These are phyloP conservation scores for Cladosporium colombiae DNA, from an alignment of 2,329 filamentous ascomycete species.

Conservation along the genomic window DNA sequence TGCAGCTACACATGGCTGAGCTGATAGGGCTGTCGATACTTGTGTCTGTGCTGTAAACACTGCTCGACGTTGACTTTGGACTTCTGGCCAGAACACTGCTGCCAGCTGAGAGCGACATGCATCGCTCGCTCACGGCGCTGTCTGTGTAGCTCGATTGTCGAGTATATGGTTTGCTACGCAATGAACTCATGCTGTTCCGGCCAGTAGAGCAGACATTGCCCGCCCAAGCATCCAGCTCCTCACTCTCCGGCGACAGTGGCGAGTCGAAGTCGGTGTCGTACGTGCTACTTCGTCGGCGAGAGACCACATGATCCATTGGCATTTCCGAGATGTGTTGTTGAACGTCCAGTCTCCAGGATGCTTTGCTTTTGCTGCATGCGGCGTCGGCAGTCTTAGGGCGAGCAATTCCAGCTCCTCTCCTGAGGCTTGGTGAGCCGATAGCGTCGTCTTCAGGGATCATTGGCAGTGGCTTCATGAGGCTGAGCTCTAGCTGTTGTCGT, in stretches of 20 bases:
- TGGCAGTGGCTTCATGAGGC: conserved; percentile 10
- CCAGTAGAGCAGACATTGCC: not conserved
- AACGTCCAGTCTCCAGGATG: not conserved
- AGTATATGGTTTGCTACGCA: conserved; percentile 5
- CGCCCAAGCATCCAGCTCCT: conserved; percentile 3
- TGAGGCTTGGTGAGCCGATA: not conserved
- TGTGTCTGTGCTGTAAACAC: conserved; percentile 14
- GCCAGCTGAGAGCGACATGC: not conserved
- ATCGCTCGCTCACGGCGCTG: not conserved
- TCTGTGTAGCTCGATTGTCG: conserved; percentile 1
- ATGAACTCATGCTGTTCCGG: conserved; percentile 3
- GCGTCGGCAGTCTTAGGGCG: not conserved
- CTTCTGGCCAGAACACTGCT: not conserved
- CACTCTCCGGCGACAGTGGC: conserved; percentile 5
- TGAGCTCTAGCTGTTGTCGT: not conserved
- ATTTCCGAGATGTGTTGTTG: not conserved
- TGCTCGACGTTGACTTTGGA: not conserved
- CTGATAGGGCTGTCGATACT: conserved; percentile 4
- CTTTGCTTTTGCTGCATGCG: not conserved
- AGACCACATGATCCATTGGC: not conserved
- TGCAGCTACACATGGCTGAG: not conserved
- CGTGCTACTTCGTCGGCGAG: conserved; percentile 1
- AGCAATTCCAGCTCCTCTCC: not conserved
- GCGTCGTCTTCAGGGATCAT: conserved; percentile 14
- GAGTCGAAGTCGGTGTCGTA: conserved; percentile 13